These are phyloP conservation scores for Candida sphagnicola DNA, from an alignment of 805 yeast genomes.

Conservation along the genomic window DNA sequence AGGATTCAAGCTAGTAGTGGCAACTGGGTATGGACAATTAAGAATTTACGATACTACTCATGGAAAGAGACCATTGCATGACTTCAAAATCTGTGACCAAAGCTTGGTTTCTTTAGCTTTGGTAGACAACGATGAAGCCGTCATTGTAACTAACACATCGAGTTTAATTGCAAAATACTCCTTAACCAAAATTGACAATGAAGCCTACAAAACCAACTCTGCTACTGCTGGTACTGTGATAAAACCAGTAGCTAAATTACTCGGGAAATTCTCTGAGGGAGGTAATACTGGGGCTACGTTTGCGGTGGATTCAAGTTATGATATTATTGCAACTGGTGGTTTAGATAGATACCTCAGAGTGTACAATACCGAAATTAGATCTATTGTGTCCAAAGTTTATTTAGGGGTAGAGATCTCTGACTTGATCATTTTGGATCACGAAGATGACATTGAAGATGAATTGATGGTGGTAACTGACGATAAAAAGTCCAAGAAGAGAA, in stretches of 20 bases:
- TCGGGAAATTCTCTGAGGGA: slow-evolving; percentile 58
- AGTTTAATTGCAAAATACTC: slow-evolving; percentile 56
- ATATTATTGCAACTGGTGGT: slow-evolving; percentile 68
- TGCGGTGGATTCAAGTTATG: slow-evolving; percentile 47
- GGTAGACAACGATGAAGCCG: slow-evolving; percentile 35
- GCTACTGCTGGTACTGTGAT: slow-evolving; percentile 45
- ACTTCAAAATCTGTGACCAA: slow-evolving; percentile 50
- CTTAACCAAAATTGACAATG: slow-evolving; percentile 28
- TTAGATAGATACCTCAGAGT: slow-evolving; percentile 83
- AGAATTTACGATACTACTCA: slow-evolving; percentile 67
- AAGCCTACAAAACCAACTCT: slow-evolving; percentile 32
- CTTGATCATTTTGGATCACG: slow-evolving; percentile 48
- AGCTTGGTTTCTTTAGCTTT: slow-evolving; percentile 45
- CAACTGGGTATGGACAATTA: slow-evolving; percentile 73
- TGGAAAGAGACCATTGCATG: slow-evolving; percentile 65
- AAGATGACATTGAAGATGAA: slow-evolving; percentile 35
- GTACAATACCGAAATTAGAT: slow-evolving; percentile 58
- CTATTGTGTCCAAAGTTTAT: slow-evolving; percentile 65
- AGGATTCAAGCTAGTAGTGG: slow-evolving; percentile 53
- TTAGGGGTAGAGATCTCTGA: slow-evolving; percentile 66
- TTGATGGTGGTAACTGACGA: slow-evolving; percentile 10
- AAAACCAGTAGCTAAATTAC: slow-evolving; percentile 45
- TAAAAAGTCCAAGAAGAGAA: slow-evolving; percentile 16
- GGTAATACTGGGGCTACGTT: slow-evolving; percentile 69
- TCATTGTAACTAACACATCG: slow-evolving; percentile 72